These are phyloP conservation scores for Hansenula anomala DNA, from an alignment of 1,139 yeast genomes.

Conservation along the genomic window DNA sequence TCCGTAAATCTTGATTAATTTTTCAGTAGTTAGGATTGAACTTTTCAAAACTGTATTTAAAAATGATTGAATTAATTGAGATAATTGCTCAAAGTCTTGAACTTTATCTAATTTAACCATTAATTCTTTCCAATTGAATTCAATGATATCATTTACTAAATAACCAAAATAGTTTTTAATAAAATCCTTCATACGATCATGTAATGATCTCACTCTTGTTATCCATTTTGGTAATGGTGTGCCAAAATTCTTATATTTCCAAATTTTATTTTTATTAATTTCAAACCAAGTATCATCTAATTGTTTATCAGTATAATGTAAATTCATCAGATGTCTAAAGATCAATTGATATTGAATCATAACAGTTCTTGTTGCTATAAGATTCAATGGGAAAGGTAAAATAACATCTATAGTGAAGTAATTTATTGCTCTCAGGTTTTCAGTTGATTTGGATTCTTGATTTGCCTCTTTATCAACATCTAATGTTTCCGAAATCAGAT, in stretches of 20 bases:
- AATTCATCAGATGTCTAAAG: constrained; percentile 63
- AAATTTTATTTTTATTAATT: constrained; percentile 57
- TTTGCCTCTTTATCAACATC: constrained; percentile 22
- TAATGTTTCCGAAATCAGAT: constrained; percentile 35
- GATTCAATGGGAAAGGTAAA: constrained; percentile 83
- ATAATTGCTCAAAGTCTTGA: constrained; percentile 47
- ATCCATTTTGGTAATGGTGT: constrained; percentile 51
- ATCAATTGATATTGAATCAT: constrained; percentile 76
- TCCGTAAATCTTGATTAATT: constrained; percentile 44
- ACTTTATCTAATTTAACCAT: constrained; percentile 24
- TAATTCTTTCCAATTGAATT: constrained; percentile 47
- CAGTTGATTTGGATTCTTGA: constrained; percentile 19
- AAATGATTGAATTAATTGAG: constrained; percentile 48
- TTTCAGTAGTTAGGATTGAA: constrained; percentile 61
- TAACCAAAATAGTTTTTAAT: constrained; percentile 52
- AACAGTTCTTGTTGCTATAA: constrained; percentile 66
- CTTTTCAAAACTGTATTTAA: constrained; percentile 64
- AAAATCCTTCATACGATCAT: constrained; percentile 59
- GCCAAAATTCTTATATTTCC: constrained; percentile 50
- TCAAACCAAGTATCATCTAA: constrained; percentile 73
- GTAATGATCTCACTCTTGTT: constrained; percentile 48
- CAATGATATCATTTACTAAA: constrained; percentile 57
- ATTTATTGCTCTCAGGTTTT: constrained; percentile 32
- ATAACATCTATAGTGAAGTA: constrained; percentile 61
- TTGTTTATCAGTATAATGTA: constrained; percentile 57